These are phyloP conservation scores for Aspergillus transmontanensis DNA, from an alignment of 2,329 filamentous ascomycete genomes.

Conservation along the genomic window DNA sequence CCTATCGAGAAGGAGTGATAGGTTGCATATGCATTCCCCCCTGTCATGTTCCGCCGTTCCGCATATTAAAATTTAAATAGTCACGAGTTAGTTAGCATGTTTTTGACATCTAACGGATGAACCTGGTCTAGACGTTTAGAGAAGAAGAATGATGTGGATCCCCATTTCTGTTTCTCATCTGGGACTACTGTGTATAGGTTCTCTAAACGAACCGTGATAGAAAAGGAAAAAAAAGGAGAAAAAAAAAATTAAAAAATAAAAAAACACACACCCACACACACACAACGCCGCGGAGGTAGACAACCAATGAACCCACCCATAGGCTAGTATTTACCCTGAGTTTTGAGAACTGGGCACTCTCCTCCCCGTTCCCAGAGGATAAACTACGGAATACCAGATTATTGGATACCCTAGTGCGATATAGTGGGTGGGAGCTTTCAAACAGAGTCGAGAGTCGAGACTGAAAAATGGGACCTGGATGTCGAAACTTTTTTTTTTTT, in stretches of 20 bases:
- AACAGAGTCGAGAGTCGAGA: not conserved
- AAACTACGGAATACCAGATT: not conserved
- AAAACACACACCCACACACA: not conserved
- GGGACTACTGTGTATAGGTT: not conserved
- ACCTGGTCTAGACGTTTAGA: not conserved
- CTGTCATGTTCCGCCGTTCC: conserved; percentile 10
- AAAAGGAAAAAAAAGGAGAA: not conserved
- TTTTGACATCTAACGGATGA: conserved; percentile 4
- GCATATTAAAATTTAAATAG: conserved; percentile 10
- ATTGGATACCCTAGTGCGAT: not conserved
- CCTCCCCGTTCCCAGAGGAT: not conserved
- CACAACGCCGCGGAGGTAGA: not conserved
- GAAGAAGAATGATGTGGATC: not conserved
- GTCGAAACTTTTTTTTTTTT: not conserved
- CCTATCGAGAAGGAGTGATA: not conserved
- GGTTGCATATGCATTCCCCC: not conserved
- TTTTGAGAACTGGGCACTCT: not conserved
- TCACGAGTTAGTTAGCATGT: not conserved
- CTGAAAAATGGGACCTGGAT: not conserved
- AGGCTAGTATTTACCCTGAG: not conserved
- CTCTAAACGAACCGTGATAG: not conserved
- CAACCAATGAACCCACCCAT: not conserved
- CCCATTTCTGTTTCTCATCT: not conserved
- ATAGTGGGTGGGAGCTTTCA: not conserved
- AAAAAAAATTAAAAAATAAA: not conserved